phyloP scores from a whole-genome alignment of 257 asterid species.

The Rubia yunnanensis region DNA sequence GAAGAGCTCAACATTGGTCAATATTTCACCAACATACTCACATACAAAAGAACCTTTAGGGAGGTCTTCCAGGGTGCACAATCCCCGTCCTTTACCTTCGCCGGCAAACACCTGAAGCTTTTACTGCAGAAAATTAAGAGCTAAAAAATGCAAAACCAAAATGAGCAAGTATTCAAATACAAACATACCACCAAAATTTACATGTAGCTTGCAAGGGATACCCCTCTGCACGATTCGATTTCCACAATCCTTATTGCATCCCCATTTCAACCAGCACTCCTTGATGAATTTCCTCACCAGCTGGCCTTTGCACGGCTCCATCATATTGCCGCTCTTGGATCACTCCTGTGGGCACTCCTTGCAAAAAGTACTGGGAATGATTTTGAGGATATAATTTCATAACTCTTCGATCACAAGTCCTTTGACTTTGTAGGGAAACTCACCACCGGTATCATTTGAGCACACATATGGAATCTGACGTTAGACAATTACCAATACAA shows the following conservation, averaged over 20 bases:
- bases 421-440: slow-evolving; percentile 68
- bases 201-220: slow-evolving; percentile 68
- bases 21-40: slow-evolving; percentile 91
- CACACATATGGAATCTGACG: slow-evolving; percentile 66
- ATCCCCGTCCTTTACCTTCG: slow-evolving; percentile 91
- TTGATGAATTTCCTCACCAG: slow-evolving; percentile 66
- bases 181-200: slow-evolving; percentile 12
- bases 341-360: slow-evolving; percentile 80
- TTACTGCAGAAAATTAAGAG: slow-evolving; percentile 11
- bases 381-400: slow-evolving; percentile 67
- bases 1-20: slow-evolving; percentile 68
- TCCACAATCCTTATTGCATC: slow-evolving; percentile 77
- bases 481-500: slow-evolving; percentile 75
- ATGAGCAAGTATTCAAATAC: neutral
- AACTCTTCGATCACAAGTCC: slow-evolving; percentile 68
- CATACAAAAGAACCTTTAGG: slow-evolving; percentile 94
- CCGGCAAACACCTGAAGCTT: slow-evolving; percentile 73
- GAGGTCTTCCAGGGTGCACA: slow-evolving; percentile 89
- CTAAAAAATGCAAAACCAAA: neutral
- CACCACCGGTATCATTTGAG: slow-evolving; percentile 64
- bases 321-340: slow-evolving; percentile 42
- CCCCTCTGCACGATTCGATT: slow-evolving; percentile 97
- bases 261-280: slow-evolving; percentile 97
- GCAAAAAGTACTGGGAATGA: slow-evolving; percentile 56
- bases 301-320: slow-evolving; percentile 91